Evolutionary conservation across 2,329 filamentous ascomycete genomes (phyloP).

Genomic region (Alternaria ethzedia): DNA sequence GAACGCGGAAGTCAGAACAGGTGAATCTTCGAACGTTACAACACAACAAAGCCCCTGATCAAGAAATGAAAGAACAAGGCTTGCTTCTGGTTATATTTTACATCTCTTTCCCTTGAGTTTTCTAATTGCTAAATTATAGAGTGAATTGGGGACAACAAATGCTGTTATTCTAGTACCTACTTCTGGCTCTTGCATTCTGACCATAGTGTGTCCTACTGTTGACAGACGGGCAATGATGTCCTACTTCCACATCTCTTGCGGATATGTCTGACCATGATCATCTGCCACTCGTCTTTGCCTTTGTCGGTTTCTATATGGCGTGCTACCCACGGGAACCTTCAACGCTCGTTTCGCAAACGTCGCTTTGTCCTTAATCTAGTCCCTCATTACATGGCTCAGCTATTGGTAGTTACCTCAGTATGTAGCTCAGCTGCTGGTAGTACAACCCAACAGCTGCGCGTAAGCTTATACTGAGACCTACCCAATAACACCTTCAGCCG

Average conservation of each 20-base stretch:
- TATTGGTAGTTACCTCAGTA: neutral
- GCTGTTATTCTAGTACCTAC: neutral
- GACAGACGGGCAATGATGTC: neutral
- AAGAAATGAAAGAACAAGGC: neutral
- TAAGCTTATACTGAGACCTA: conserved; percentile 20
- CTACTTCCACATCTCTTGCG: neutral
- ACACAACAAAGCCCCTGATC: neutral
- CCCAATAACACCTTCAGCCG: conserved; percentile 13
- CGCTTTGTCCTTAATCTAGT: neutral
- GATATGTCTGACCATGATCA: neutral
- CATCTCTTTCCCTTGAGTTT: neutral
- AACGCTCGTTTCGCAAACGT: neutral
- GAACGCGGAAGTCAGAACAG: neutral
- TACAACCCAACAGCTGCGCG: conserved; percentile 1
- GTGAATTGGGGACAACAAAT: neutral
- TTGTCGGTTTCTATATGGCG: neutral
- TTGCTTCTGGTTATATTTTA: neutral
- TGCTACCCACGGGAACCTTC: neutral
- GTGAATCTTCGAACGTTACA: neutral
- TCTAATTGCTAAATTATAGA: neutral
- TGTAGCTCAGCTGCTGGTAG: neutral
- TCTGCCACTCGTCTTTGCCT: neutral
- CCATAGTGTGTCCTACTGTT: neutral
- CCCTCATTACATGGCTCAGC: neutral
- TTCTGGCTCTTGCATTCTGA: neutral